Base-by-base conservation (phyloP, 768 basidiomycete species). In the Russula sp. region DNA sequence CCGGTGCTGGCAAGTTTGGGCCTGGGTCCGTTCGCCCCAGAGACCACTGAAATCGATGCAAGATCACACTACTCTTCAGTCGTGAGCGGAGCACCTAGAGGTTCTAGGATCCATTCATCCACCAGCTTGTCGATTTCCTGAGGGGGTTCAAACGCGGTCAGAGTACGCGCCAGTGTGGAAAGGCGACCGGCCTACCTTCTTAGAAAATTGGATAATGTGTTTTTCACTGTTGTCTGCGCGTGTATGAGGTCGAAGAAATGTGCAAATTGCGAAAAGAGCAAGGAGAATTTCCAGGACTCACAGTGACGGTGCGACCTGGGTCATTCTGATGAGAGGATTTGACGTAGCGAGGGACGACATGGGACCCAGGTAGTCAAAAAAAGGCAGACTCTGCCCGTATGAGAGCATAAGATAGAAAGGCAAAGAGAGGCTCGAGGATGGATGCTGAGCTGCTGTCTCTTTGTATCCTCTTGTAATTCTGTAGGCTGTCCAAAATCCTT, bases 51-150 rank as follows among this genome's bases (percentile, higher is more conserved):
- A 0, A 94, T 80, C 1, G 84, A 78, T 18, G 77, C 80, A n/a
- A 96, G 79, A 61, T 93, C 89, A 34, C 81, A 75, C 56, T 82
- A 77, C 64, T 94, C 89, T 47, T 77, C 75, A 3, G 79, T 72
- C 4, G 75, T 77, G 42, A 91, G 77, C 6, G 88, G 84, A 45
- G 79, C 81, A 4, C 81, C 85, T 9, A 99, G 81, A 8, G 91
- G 85, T 64, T 95, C 91, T 0, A 97, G 97, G 2, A 77, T 78
- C 93, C 94, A 99, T 74, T 98, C 97, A 56, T 92, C 88, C 1
- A 99, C 94, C 31, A 98, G 82, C 71, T 98, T 96, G 71, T 98
- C 87, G 48, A 98, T 84, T 86, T 98, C 97, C 94, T 97, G 68
- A 35, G 35, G 8, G 10, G 48, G 27, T 27, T 20, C n/a, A 34